phyloP scores from a whole-genome alignment of 2,329 filamentous ascomycete genomes.

The Monilinia polystroma region DNA sequence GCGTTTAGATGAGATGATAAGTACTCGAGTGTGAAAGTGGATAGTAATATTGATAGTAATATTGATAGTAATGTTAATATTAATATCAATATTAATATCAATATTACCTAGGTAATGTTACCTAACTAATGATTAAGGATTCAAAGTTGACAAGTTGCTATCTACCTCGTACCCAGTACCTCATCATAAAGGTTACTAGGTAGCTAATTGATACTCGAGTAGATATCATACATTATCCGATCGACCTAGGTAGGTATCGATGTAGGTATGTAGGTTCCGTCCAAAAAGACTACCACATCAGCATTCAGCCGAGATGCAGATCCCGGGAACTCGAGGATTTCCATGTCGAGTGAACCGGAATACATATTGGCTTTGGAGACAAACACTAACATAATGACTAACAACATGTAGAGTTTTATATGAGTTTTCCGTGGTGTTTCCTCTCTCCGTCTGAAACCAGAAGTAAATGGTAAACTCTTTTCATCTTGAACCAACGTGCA shows the following conservation, averaged over 20 bases:
- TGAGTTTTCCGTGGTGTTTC: background rate
- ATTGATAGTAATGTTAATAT: no score
- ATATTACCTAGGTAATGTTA: background rate
- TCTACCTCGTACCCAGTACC: background rate
- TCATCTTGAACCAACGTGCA: background rate
- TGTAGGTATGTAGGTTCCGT: no score
- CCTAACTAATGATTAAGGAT: background rate
- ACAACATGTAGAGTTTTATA: background rate
- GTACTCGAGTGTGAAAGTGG: background rate
- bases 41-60: no score
- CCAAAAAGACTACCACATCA: no score
- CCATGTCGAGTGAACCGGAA: background rate
- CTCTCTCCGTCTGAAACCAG: background rate
- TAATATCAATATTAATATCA: background rate
- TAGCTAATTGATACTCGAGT: no score
- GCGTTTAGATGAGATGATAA: no score
- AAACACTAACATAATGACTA: background rate
- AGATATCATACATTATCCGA: no score
- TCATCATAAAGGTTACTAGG: no score
- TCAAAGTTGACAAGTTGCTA: background rate
- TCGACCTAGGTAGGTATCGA: no score
- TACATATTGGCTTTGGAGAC: background rate
- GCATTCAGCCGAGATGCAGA: background rate
- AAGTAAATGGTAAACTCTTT: background rate
- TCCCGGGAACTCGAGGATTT: background rate